These are phyloP conservation scores for Conringia planisiliqua DNA, from an alignment of 345 rosid genomes.

Conservation along the genomic window DNA sequence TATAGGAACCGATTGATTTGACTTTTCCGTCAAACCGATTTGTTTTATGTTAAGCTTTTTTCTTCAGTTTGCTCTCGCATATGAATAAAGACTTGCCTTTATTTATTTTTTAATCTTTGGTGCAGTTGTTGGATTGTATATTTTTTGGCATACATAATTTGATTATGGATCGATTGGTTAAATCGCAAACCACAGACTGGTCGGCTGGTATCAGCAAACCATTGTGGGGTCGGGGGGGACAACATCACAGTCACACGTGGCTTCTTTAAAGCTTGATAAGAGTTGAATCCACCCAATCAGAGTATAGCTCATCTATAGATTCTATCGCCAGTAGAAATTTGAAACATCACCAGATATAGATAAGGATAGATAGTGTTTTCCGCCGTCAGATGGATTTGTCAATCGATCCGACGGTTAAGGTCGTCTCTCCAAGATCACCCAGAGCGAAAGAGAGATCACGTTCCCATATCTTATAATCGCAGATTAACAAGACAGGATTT, in stretches of 20 bases:
- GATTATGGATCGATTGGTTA: neutral
- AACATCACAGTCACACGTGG: slow-evolving; percentile 5
- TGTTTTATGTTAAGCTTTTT: neutral
- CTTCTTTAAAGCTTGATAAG: neutral
- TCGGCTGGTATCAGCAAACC: neutral
- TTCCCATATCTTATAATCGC: neutral
- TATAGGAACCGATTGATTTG: no score
- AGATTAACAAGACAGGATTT: neutral
- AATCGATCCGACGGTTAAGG: slow-evolving; percentile 45
- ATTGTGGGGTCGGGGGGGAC: neutral
- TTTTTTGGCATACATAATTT: no score
- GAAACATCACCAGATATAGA: slow-evolving; percentile 47
- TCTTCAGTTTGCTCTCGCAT: no score
- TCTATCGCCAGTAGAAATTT: neutral
- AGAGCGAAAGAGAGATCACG: neutral
- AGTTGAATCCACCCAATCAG: slow-evolving; percentile 3
- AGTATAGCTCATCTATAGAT: neutral
- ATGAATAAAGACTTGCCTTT: no score
- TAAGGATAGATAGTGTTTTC: slow-evolving; percentile 43
- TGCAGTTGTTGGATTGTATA: neutral
- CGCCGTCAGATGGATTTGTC: slow-evolving; percentile 74
- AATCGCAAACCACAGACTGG: neutral
- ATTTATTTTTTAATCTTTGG: no score
- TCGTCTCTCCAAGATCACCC: slow-evolving; percentile 4
- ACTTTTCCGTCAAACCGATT: neutral